phyloP scores from a whole-genome alignment of 306 rosid species.

The Cucurbita maxima region DNA sequence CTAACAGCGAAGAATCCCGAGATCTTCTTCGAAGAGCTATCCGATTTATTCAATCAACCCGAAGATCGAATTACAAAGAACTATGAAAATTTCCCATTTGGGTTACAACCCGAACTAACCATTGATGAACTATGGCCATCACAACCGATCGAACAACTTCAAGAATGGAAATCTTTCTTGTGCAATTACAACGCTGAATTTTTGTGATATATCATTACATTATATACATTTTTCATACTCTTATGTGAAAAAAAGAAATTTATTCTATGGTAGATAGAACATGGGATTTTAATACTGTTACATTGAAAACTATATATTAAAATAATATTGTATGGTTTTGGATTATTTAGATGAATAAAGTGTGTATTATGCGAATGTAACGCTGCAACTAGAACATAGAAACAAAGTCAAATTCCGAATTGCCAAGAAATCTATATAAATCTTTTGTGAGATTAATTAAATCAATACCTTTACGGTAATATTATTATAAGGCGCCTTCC shows the following conservation, averaged over 20 bases:
- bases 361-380: not conserved
- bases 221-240: not conserved
- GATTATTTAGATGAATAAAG: not conserved
- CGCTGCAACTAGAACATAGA: not conserved
- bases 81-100: not conserved
- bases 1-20: not conserved
- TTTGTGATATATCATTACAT: not conserved
- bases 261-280: not conserved
- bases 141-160: not conserved
- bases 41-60: not conserved
- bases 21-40: not conserved
- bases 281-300: not conserved
- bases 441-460: too few relatives aligned
- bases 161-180: not conserved
- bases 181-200: not conserved
- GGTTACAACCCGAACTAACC: not conserved
- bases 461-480: too few relatives aligned
- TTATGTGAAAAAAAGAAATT: not conserved
- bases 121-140: not conserved
- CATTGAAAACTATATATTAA: not conserved
- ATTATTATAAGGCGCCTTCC: too few relatives aligned
- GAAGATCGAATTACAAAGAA: not conserved
- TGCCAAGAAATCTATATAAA: not conserved
- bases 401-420: not conserved
- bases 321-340: not conserved